These are phyloP conservation scores for Capsicum chinense DNA, from an alignment of 257 asterid species.

Conservation along the genomic window DNA sequence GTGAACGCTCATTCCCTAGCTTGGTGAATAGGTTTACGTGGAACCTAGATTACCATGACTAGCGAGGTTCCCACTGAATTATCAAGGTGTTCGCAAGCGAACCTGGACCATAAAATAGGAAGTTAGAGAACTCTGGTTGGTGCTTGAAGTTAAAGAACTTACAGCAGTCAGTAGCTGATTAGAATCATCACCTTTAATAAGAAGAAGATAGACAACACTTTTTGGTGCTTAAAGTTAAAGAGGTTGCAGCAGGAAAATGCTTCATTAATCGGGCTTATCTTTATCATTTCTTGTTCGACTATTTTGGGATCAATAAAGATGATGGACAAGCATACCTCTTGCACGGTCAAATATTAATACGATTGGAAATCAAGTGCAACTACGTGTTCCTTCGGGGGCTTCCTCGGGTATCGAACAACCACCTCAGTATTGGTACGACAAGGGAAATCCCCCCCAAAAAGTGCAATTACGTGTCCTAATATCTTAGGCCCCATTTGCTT, in stretches of 20 bases:
- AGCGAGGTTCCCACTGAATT: constrained; percentile 1
- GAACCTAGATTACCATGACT: neutral
- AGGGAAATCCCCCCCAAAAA: neutral
- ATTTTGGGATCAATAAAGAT: constrained; percentile 14
- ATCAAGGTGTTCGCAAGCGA: neutral
- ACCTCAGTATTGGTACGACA: neutral
- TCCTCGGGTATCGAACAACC: neutral
- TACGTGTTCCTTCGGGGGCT: neutral
- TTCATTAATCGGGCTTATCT: neutral
- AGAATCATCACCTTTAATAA: neutral
- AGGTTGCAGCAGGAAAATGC: constrained; percentile 2
- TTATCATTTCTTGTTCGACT: neutral
- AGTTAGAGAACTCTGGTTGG: constrained; percentile 3
- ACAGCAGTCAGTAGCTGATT: neutral
- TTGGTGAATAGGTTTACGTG: neutral
- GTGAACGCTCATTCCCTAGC: neutral
- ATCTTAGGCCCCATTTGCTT: neutral
- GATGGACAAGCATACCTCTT: neutral
- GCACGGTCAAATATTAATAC: neutral
- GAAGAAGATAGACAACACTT: neutral
- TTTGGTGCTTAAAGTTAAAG: constrained; percentile 3
- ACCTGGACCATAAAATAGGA: neutral
- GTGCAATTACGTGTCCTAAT: neutral
- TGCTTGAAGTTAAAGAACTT: neutral
- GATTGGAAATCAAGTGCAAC: neutral